Conservation (phyloP, 176 grass and related monocot genomes). For the Panicum miliaceum region DNA sequence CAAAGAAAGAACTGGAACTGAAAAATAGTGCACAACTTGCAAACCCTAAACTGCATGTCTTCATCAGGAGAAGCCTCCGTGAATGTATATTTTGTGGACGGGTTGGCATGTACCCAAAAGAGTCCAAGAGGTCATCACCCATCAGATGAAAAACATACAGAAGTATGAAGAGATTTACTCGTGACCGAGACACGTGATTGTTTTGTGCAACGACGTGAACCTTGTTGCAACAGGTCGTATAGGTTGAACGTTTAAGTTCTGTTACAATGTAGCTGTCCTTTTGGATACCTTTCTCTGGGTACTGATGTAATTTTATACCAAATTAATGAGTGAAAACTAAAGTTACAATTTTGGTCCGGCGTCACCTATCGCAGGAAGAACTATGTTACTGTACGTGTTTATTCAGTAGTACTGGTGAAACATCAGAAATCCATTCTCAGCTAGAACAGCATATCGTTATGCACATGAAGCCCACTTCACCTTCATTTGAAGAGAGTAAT, state of each 20-base stretch:
- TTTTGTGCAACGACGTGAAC: conserved; percentile 27
- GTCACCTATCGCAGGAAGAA: background rate
- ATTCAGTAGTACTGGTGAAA: background rate
- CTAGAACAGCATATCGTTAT: background rate
- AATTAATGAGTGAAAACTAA: conserved; percentile 24
- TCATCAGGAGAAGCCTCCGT: conserved; percentile 29
- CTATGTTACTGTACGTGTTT: no score
- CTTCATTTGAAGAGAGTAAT: conserved; percentile 44
- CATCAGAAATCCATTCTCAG: background rate
- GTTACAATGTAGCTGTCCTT: conserved; percentile 19
- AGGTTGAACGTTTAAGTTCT: conserved; percentile 36
- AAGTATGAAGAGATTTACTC: conserved; percentile 4
- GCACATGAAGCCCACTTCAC: background rate
- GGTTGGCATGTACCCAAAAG: conserved; percentile 32
- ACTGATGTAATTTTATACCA: conserved; percentile 3
- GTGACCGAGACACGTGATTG: conserved; percentile 11
- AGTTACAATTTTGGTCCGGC: background rate
- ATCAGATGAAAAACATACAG: conserved; percentile 36
- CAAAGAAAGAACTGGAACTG: conserved; percentile 92
- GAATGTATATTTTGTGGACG: conserved; percentile 48
- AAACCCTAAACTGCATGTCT: conserved; percentile 31
- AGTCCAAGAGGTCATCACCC: conserved; percentile 17
- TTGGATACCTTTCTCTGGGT: background rate
- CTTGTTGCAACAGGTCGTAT: conserved; percentile 40
- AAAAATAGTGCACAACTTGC: conserved; percentile 43